These are phyloP conservation scores for Platanthera zijinensis DNA, from an alignment of 106 monocot genomes.

Conservation along the genomic window DNA sequence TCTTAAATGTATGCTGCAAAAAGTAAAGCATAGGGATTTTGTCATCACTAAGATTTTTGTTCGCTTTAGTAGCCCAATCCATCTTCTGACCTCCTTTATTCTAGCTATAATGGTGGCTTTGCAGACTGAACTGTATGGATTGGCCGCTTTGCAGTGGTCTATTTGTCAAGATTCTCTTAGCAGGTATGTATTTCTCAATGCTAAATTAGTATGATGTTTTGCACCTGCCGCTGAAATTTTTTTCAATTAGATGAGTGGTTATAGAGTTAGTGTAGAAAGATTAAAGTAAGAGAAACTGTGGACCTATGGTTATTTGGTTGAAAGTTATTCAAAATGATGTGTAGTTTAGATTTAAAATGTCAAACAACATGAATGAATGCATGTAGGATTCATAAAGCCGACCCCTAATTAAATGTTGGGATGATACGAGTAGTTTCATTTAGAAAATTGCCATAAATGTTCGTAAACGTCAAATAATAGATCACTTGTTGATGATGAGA, in stretches of 20 bases:
- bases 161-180: conserved; percentile 67
- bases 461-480: too few species aligned
- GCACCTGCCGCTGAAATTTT: background rate
- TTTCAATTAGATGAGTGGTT: background rate
- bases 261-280: too few species aligned
- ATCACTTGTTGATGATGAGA: too few species aligned
- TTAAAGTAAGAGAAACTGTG: too few species aligned
- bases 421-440: too few species aligned
- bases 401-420: too few species aligned
- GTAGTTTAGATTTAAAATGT: too few species aligned
- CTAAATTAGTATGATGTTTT: background rate
- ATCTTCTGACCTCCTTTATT: background rate
- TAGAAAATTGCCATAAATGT: too few species aligned
- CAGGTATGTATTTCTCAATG: conserved; percentile 25
- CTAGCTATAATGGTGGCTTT: conserved; percentile 4
- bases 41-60: background rate
- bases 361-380: too few species aligned
- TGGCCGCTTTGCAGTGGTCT: conserved; percentile 62
- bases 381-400: too few species aligned
- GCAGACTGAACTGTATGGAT: conserved; percentile 66
- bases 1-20: background rate
- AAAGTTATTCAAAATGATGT: too few species aligned
- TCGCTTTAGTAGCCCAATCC: background rate
- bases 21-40: background rate
- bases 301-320: too few species aligned